Conservation (phyloP, 257 asterid genomes). For the Petunia axillaris region DNA sequence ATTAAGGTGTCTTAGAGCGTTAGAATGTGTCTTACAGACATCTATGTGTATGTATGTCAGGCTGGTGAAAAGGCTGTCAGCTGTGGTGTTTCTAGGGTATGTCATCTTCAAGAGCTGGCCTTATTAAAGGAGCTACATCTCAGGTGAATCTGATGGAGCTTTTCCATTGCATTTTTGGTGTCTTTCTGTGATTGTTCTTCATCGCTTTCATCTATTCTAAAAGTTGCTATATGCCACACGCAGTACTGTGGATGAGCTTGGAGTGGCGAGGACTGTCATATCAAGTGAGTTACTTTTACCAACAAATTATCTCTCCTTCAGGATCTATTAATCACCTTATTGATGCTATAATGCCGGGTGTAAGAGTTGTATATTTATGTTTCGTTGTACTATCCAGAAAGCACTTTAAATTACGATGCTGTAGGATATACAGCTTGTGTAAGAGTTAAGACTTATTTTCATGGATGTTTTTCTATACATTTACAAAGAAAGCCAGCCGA, state of each 20-base stretch:
- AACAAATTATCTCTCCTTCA: no score
- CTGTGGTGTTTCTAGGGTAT: conserved; percentile 77
- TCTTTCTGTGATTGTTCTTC: conserved; percentile 4
- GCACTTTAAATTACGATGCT: no score
- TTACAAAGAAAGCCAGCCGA: no score
- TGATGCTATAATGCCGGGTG: background rate
- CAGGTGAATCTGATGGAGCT: conserved; percentile 41
- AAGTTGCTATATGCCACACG: background rate
- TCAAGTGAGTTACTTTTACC: conserved; percentile 50
- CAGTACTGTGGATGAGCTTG: conserved; percentile 81
- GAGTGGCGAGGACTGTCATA: conserved; percentile 59
- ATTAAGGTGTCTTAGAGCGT: background rate
- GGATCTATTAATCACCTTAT: background rate
- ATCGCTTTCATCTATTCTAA: background rate
- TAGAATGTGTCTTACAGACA: background rate
- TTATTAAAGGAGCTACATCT: conserved; percentile 70
- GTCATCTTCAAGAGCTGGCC: conserved; percentile 64
- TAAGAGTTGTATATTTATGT: no score
- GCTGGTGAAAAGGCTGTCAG: conserved; percentile 88
- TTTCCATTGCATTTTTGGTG: background rate
- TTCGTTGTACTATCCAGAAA: no score
- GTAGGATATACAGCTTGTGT: no score
- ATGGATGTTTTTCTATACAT: no score
- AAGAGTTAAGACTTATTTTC: no score
- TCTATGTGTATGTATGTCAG: conserved; percentile 36